Evolutionary conservation across 1,284 basidiomycete species (phyloP).

Genomic region (Chalciporus sp.): DNA sequence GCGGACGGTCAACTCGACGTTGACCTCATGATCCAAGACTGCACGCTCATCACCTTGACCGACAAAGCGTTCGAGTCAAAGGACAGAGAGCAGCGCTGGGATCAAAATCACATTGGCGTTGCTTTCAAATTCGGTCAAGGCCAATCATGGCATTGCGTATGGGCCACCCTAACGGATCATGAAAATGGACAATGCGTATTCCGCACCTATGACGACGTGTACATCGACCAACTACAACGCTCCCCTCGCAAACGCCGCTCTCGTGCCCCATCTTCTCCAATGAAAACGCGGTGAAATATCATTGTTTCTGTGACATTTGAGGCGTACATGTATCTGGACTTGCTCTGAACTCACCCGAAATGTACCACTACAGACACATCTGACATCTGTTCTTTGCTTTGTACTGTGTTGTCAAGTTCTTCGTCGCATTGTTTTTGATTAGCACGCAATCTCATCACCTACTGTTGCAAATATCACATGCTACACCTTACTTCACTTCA

Average conservation of each 20-base stretch:
- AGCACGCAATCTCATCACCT: conserved; percentile 7
- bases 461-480: conserved; percentile 8
- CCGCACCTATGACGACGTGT: conserved; percentile 65
- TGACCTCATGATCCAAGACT: conserved; percentile 50
- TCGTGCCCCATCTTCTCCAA: conserved; percentile 24
- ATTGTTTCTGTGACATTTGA: conserved; percentile 8
- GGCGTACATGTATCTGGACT: conserved; percentile 14
- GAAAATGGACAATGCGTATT: conserved; percentile 49
- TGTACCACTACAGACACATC: conserved; percentile 21
- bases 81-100: conserved; percentile 44
- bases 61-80: conserved; percentile 56
- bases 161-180: conserved; percentile 58
- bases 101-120: conserved; percentile 56
- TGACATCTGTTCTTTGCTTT: conserved; percentile 1
- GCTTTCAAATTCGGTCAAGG: conserved; percentile 48
- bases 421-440: conserved; percentile 19
- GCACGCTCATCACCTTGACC: conserved; percentile 53
- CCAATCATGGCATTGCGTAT: conserved; percentile 60
- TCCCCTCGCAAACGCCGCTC: conserved; percentile 39
- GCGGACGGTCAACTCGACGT: conserved; percentile 39
- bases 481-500: conserved; percentile 3
- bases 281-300: conserved; percentile 22
- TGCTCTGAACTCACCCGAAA: conserved; percentile 1
- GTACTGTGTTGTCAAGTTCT: conserved; percentile 5
- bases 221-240: conserved; percentile 43